Conservation (phyloP, 208 protist species). For the Porcisia hertigi region DNA sequence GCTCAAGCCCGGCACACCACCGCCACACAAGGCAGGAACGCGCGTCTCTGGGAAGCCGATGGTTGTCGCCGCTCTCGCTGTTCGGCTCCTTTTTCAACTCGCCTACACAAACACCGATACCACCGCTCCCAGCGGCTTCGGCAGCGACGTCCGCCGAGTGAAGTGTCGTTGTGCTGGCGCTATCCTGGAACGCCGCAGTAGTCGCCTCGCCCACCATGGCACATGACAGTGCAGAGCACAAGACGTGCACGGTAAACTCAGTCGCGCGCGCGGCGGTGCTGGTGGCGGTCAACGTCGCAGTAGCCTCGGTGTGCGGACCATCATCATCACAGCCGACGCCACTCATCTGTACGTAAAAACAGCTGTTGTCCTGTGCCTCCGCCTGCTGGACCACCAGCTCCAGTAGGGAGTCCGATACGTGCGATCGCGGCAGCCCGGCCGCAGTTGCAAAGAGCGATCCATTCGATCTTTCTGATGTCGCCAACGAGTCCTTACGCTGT, state of each 20-base stretch:
- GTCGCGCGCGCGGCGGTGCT: not conserved
- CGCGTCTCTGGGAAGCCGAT: not conserved
- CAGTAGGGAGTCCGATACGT: not conserved
- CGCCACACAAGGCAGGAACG: not conserved
- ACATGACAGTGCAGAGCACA: constrained; percentile 5
- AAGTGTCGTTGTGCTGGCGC: not conserved
- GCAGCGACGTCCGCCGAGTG: not conserved
- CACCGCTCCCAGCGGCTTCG: not conserved
- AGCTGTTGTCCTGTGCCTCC: constrained; percentile 6
- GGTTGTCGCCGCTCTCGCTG: not conserved
- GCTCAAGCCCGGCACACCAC: constrained; percentile 22
- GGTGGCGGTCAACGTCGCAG: not conserved
- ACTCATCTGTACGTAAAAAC: constrained; percentile 1
- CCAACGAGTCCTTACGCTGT: not conserved
- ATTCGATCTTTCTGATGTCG: not conserved
- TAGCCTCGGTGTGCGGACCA: not conserved
- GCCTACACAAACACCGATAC: not conserved
- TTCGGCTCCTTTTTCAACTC: not conserved
- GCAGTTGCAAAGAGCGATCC: not conserved
- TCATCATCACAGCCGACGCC: not conserved
- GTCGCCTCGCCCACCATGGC: not conserved
- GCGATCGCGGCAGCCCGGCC: not conserved
- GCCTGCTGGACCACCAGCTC: not conserved
- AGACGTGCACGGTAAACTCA: not conserved
- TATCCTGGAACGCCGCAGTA: not conserved